Base-by-base conservation (phyloP, 768 basidiomycete genomes). In the Rhodotorula babjevae region DNA sequence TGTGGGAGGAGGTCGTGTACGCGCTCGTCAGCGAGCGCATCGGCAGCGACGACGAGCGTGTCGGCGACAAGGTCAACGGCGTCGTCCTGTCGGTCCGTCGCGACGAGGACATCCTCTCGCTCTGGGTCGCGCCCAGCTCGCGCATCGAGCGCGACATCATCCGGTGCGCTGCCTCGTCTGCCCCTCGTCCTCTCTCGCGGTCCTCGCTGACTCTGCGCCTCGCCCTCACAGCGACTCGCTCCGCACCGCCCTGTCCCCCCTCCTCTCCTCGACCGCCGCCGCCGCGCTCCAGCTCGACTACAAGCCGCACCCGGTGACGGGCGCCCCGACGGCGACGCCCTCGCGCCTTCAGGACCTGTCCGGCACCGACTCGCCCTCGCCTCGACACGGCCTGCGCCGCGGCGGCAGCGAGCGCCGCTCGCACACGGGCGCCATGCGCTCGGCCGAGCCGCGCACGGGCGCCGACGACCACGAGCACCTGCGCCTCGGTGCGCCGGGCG, bases 1-100 rank as follows among this genome's bases (percentile, higher is more conserved):
- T 94, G 63, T 95, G 92, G 92, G 92, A 95, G 82, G 89, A 91
- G 77, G 85, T 92, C 36, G 69, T 72, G 14, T 74, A 64, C 53
- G 76, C 72, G 15, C 55, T 76, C 12, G 72, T 73, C 15, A 65
- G 68, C n/a, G 75, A 76, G 58, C 40, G 75, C 19, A 64, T 76
- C 36, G 66, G 58, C 0, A 63, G 63, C 27, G 74, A 71, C 12
- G 67, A 71, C 49, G 66, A 68, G 31, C 61, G 68, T 2, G 58
- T 33, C 1, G 63, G 65, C n/a, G 63, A 71, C 25, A 73, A 92
- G 80, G 92, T 98, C 47, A 93, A 93, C 78, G 95, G 94, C 55
- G 93, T 92, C 80, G 97, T 94, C 44, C 89, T 98, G 79, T 93
- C 91, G 79, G 93, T 95, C 67, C 83, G 95, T 76, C 89, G 91